Evolutionary conservation across 495 filamentous ascomycete genomes (phyloP), one percentile per base, ranked within the genome.

Genomic region (Zalerion maritima): DNA sequence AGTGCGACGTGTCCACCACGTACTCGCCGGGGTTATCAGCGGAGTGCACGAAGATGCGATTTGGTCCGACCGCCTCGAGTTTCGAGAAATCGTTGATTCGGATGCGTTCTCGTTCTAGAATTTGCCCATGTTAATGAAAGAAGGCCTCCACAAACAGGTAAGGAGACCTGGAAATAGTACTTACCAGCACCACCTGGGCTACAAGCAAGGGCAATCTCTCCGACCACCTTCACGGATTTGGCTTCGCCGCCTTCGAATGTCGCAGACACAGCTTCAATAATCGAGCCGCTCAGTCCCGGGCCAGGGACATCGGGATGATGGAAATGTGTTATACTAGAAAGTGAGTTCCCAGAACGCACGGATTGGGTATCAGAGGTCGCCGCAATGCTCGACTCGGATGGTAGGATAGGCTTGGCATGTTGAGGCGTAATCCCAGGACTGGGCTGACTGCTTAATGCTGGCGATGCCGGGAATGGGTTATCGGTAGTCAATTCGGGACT

Each of bases 1-100:
- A 67, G 38, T 69, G 75, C 6, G 72, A 60, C 2, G 82, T 50
- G 38, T 80, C 70, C 24, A 96, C 56, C 3, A 60, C 67, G 53
- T 93, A 99, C 44, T 89, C 79, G 24, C 87, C 89, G 6, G 79
- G 61, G 32, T 66, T 75, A 21, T 82, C 75, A 2, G 46, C 36
- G 8, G 62, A 56, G 11, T 68, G 67, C 31, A 94, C 74, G 49
- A 96, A 92, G 31, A 80, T 71, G 18, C 83, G 82, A 51, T 99
- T 99, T 12, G 85, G 83, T 2, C 86, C 89, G 30, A 99, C 85
- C 49, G 85, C 87, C 40, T 94, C 87, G 8, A 99, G 69, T n/a
- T 74, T 64, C 9, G 73, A 57, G 52, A 93, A 96, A 41, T 93
- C 93, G 34, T 94, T 83, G 12, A 99, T 69, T 15, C 81, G 76